A percentile compares a stretch with the other conserved stretches of the same genome.
Conservation (phyloP, 208 protist species). For the Entamoeba histolytica region DNA sequence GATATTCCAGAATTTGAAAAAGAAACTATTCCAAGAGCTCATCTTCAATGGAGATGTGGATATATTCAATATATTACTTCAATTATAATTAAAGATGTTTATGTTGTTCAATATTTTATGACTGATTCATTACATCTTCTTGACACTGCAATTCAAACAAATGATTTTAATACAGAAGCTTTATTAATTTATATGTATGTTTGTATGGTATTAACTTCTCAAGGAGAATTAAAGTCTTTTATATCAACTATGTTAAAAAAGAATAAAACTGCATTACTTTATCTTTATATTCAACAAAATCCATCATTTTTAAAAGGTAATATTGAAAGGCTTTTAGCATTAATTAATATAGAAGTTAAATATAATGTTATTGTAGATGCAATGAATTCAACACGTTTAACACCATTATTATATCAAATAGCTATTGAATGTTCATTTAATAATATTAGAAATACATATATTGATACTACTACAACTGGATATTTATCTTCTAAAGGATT, state of each 20-base stretch:
- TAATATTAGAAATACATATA: background rate
- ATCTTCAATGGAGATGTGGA: background rate
- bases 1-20: background rate
- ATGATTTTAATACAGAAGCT: background rate
- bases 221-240: background rate
- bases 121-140: background rate
- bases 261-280: background rate
- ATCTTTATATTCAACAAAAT: background rate
- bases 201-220: background rate
- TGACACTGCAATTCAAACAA: background rate
- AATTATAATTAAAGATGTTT: background rate
- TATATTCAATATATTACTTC: background rate
- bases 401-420: background rate
- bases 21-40: background rate
- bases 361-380: background rate
- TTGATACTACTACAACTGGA: background rate
- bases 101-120: background rate
- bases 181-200: background rate
- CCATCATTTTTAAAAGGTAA: background rate
- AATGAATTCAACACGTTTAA: background rate
- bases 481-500: background rate
- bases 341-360: background rate
- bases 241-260: background rate
- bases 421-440: background rate
- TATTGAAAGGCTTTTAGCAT: background rate